phyloP scores from a whole-genome alignment of 2,329 filamentous ascomycete genomes.

The Fusarium duplospermum region DNA sequence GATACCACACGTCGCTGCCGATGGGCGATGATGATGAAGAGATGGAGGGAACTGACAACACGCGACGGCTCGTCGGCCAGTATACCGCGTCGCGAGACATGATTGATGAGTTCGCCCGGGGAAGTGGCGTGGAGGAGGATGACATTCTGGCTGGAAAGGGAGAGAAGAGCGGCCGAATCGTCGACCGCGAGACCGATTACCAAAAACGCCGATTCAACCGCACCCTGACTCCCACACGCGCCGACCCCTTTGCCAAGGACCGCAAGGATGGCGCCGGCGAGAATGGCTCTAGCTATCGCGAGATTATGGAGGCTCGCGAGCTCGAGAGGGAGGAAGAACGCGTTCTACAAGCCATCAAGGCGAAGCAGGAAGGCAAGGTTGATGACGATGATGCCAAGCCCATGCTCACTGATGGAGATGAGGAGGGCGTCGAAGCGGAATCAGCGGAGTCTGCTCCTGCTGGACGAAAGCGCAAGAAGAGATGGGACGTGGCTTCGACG shows the following conservation, averaged over 20 bases:
- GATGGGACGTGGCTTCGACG: slow-evolving; percentile 86
- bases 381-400: slow-evolving; percentile 76
- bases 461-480: slow-evolving; percentile 87
- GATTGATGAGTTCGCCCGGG: slow-evolving; percentile 92
- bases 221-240: slow-evolving; percentile 84
- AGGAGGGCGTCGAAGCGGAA: slow-evolving; percentile 79
- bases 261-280: slow-evolving; percentile 73
- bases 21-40: slow-evolving; percentile 82
- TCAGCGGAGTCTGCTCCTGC: slow-evolving; percentile 72
- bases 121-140: slow-evolving; percentile 88
- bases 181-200: slow-evolving; percentile 95
- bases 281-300: slow-evolving; percentile 85
- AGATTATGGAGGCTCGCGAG: slow-evolving; percentile 91
- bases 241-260: slow-evolving; percentile 86
- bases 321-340: slow-evolving; percentile 94
- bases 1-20: slow-evolving; percentile 91
- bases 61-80: slow-evolving; percentile 87
- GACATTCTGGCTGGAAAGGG: slow-evolving; percentile 84
- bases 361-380: slow-evolving; percentile 70
- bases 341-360: slow-evolving; percentile 81
- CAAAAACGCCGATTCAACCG: slow-evolving; percentile 96
- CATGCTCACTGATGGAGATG: slow-evolving; percentile 78
- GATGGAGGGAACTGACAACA: slow-evolving; percentile 78
- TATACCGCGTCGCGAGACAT: slow-evolving; percentile 94
- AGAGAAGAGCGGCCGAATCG: slow-evolving; percentile 91